Percentiles rank a stretch among this genome's conserved stretches.
These are phyloP conservation scores for Trichocladium uniseriatum DNA, from an alignment of 495 filamentous ascomycete species.

Conservation along the genomic window DNA sequence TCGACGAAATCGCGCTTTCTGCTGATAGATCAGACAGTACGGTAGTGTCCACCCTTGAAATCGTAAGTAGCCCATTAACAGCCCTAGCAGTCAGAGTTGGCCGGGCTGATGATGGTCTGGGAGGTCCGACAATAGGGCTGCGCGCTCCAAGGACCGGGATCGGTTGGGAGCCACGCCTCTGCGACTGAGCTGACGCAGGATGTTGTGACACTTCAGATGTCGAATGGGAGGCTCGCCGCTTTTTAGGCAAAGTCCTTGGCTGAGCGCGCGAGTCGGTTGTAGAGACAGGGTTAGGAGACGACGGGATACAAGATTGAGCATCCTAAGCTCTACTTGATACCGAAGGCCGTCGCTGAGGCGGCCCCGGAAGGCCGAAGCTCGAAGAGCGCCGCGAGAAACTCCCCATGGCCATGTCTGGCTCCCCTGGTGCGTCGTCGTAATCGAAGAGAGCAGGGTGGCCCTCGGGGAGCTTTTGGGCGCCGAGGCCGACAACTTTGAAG, in stretches of 20 bases:
- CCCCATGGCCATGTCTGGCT: slow-evolving; percentile 31
- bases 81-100: too few species aligned
- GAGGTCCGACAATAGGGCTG: too few species aligned
- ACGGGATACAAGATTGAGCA: slow-evolving; percentile 10
- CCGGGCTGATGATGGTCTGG: not conserved
- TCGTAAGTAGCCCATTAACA: too few species aligned
- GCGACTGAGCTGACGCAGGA: too few species aligned
- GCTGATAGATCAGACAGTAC: not conserved
- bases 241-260: not conserved
- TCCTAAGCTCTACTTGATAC: slow-evolving; percentile 35
- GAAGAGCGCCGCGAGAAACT: slow-evolving; percentile 31
- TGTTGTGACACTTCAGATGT: too few species aligned
- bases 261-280: not conserved
- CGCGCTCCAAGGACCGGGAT: too few species aligned
- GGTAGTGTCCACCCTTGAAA: not conserved
- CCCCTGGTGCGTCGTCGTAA: slow-evolving; percentile 37
- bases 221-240: not conserved
- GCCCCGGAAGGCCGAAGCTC: slow-evolving; percentile 36
- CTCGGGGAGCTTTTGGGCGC: slow-evolving; percentile 40
- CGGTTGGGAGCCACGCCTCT: too few species aligned
- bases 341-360: slow-evolving; percentile 33
- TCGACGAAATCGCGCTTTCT: too few species aligned
- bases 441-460: slow-evolving; percentile 32
- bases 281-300: not conserved
- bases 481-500: slow-evolving; percentile 40